phyloP scores from a whole-genome alignment of 352 stramenopile species.

The Phytophthora tentaculata region DNA sequence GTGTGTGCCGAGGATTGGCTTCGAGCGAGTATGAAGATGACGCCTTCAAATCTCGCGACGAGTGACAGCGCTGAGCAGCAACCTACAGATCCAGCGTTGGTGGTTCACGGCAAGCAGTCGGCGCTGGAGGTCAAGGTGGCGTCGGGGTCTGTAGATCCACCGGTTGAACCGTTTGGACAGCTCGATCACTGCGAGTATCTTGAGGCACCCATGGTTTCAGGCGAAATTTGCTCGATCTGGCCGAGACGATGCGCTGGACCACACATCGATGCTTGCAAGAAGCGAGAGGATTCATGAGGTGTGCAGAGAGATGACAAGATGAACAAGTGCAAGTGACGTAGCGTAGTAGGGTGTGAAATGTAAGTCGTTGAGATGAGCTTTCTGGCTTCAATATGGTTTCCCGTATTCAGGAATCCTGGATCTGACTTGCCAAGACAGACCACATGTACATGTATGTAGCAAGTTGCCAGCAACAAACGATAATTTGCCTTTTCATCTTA shows the following conservation, averaged over 20 bases:
- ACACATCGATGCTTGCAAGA: conserved; percentile 25
- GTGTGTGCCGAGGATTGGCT: conserved; percentile 46
- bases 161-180: conserved; percentile 7
- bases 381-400: background rate
- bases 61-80: conserved; percentile 1
- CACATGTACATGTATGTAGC: too few species aligned
- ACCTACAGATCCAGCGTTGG: conserved; percentile 14
- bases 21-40: conserved; percentile 13
- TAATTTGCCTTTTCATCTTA: too few species aligned
- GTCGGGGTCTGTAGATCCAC: background rate
- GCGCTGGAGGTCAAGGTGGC: conserved; percentile 28
- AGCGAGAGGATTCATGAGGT: conserved; percentile 10
- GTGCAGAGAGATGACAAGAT: conserved; percentile 12
- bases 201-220: conserved; percentile 45
- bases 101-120: conserved; percentile 37
- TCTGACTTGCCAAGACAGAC: background rate
- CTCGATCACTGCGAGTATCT: conserved; percentile 42
- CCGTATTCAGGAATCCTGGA: background rate
- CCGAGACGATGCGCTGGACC: conserved; percentile 12
- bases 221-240: conserved; percentile 17
- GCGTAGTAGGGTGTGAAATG: background rate
- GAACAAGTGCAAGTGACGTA: conserved; percentile 20
- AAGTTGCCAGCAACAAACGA: too few species aligned
- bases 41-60: background rate
- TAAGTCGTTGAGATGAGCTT: background rate